Evolutionary conservation across 306 rosid genomes (phyloP).

Genomic region (Cajanus cajan): DNA sequence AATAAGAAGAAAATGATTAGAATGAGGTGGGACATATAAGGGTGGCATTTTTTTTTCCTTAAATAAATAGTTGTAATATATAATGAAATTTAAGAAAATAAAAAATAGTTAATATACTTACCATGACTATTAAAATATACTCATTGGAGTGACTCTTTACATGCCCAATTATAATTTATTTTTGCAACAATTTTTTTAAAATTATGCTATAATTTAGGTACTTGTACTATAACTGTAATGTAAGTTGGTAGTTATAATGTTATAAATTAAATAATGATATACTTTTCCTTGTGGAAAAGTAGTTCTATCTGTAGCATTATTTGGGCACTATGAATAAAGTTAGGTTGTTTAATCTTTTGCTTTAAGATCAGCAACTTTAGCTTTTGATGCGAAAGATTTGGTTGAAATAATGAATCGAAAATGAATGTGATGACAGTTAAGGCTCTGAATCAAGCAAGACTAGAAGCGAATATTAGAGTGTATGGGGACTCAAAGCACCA

Average conservation of each 20-base stretch:
- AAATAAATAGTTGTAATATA: neutral
- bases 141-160: neutral
- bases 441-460: constrained; percentile 71
- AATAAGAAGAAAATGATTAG: neutral
- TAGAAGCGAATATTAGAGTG: constrained; percentile 71
- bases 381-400: neutral
- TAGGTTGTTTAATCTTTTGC: neutral
- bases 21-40: neutral
- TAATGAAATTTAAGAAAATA: neutral
- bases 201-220: neutral
- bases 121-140: neutral
- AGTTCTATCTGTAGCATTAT: neutral
- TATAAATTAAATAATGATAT: no score
- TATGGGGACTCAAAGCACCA: constrained; percentile 51
- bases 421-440: constrained; percentile 56
- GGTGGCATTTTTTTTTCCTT: neutral
- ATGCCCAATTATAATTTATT: neutral
- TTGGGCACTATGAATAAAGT: constrained; percentile 15
- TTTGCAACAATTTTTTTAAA: neutral
- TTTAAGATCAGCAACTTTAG: neutral
- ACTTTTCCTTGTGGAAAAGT: neutral
- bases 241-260: no score
- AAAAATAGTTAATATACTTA: neutral
- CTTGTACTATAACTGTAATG: neutral
- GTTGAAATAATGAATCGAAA: neutral